Conservation (phyloP, 352 stramenopile genomes). For the Pythium rishiriense region DNA sequence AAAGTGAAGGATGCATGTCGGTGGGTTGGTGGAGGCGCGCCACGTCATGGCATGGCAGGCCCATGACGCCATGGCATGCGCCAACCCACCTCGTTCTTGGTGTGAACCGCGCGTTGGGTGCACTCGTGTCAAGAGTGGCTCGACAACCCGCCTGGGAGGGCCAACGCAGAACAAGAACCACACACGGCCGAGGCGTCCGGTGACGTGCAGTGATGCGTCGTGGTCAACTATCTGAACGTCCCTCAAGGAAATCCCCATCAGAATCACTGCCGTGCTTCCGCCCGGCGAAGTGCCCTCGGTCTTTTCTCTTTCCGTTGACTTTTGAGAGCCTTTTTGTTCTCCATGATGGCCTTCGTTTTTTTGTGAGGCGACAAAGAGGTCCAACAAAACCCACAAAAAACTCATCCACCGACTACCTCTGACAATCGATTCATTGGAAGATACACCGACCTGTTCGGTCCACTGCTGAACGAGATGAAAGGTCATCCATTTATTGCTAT, state of each 20-base stretch:
- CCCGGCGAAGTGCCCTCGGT: not conserved
- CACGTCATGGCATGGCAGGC: not conserved
- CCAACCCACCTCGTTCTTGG: not conserved
- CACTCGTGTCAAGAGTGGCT: not conserved
- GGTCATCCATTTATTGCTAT: not conserved
- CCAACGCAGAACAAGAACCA: constrained; percentile 9
- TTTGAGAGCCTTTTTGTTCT: not conserved
- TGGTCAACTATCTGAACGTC: constrained; percentile 15
- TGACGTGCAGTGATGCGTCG: constrained; percentile 11
- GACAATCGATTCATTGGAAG: not conserved
- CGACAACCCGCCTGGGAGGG: not conserved
- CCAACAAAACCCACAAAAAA: not conserved
- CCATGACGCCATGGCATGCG: no score
- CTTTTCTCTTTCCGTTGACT: not conserved
- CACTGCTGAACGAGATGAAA: not conserved
- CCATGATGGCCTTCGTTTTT: not conserved
- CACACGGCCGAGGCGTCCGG: not conserved
- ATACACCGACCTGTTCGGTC: not conserved
- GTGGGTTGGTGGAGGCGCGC: not conserved
- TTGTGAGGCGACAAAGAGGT: not conserved
- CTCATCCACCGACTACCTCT: constrained; percentile 3
- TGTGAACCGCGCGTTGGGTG: not conserved
- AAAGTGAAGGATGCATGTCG: not conserved
- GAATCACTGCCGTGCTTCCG: not conserved
- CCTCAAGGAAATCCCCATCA: constrained; percentile 4